Evolutionary conservation across 805 yeast genomes (phyloP).

Genomic region (Pichia eremophila): DNA sequence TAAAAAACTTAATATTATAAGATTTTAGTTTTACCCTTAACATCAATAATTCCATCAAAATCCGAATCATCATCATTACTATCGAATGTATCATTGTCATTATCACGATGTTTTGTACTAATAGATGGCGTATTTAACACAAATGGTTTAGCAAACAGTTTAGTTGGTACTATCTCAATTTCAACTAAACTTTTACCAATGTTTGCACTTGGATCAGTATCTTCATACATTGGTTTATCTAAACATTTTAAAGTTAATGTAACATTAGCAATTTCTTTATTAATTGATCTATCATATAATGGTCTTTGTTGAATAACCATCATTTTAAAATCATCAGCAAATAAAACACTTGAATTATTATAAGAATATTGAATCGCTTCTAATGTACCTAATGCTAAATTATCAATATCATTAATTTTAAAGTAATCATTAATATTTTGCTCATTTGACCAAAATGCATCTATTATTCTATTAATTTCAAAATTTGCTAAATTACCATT

Average conservation of each 20-base stretch:
- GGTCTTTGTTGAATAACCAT: constrained; percentile 22
- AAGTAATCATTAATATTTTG: constrained; percentile 21
- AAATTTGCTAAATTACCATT: constrained; percentile 23
- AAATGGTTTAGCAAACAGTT: constrained; percentile 13
- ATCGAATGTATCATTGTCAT: constrained; percentile 3
- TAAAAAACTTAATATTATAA: not conserved
- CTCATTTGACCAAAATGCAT: constrained; percentile 25
- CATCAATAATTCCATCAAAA: constrained; percentile 16
- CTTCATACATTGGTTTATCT: constrained; percentile 14
- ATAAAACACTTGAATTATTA: constrained; percentile 14
- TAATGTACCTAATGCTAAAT: constrained; percentile 22
- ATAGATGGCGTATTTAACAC: constrained; percentile 20
- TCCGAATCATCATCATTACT: constrained; percentile 12
- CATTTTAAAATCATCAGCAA: constrained; percentile 17
- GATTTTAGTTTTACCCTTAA: constrained; percentile 22
- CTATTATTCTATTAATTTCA: constrained; percentile 22
- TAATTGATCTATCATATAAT: constrained; percentile 18
- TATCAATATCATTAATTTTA: constrained; percentile 12
- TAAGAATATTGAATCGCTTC: constrained; percentile 21
- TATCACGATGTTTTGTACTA: not conserved
- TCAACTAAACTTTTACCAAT: constrained; percentile 16
- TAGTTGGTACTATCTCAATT: constrained; percentile 21
- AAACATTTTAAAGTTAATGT: constrained; percentile 15
- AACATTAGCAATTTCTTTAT: constrained; percentile 21
- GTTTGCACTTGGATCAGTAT: constrained; percentile 20